Conservation (phyloP, 352 stramenopile species). For the Globisporangium camurandrum region DNA sequence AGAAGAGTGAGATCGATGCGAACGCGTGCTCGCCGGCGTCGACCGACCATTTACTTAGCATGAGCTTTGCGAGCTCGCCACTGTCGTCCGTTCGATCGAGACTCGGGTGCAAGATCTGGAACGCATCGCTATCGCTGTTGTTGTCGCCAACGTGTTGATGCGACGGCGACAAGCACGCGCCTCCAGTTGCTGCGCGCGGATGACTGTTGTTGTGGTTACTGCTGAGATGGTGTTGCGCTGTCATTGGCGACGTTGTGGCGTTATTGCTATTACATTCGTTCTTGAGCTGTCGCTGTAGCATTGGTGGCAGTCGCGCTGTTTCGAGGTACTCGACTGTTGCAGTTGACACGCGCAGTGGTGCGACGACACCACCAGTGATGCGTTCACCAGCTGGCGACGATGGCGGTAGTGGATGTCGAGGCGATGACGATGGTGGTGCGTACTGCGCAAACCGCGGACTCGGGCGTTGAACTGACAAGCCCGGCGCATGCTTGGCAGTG, state of each 20-base stretch:
- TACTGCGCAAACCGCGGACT: slow-evolving; percentile 3
- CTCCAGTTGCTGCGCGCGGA: slow-evolving; percentile 3
- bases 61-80: slow-evolving; percentile 44
- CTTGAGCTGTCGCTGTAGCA: slow-evolving; percentile 22
- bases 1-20: slow-evolving; percentile 61
- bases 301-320: slow-evolving; percentile 23
- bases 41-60: slow-evolving; percentile 66
- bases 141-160: slow-evolving; percentile 6
- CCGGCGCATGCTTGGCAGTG: neutral
- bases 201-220: neutral
- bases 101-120: slow-evolving; percentile 46
- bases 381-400: neutral
- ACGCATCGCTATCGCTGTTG: slow-evolving; percentile 20
- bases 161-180: neutral
- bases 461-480: neutral
- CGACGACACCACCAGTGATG: neutral
- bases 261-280: neutral
- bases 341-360: slow-evolving; percentile 23
- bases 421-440: neutral
- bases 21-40: slow-evolving; percentile 45
- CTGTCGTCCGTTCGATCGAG: slow-evolving; percentile 48
- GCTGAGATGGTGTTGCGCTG: neutral
- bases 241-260: neutral
- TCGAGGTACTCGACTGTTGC: slow-evolving; percentile 28
- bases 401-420: too few relatives aligned